Conservation (phyloP, 768 basidiomycete genomes). For the Mycena alexandri region DNA sequence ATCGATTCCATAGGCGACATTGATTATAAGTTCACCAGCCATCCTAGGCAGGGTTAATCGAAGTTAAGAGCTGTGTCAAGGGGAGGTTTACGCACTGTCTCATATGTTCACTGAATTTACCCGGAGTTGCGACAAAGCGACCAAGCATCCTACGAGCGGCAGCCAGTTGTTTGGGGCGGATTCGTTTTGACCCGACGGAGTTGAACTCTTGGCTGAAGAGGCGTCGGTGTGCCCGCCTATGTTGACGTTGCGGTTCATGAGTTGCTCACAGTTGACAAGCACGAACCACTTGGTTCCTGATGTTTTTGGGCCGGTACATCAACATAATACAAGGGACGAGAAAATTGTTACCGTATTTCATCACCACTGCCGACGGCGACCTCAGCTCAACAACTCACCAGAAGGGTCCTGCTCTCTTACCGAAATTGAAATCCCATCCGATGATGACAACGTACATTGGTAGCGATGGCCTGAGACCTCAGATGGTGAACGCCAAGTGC, state of each 20-base stretch:
- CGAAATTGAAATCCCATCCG: slow-evolving; percentile 14
- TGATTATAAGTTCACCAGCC: slow-evolving; percentile 35
- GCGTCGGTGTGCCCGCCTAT: slow-evolving; percentile 38
- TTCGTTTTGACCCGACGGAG: slow-evolving; percentile 28
- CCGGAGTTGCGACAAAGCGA: slow-evolving; percentile 31
- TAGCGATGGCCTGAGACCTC: background rate
- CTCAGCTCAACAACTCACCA: background rate
- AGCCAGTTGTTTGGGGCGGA: slow-evolving; percentile 35
- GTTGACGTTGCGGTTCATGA: too few relatives aligned
- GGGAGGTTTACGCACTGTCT: slow-evolving; percentile 33
- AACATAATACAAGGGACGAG: background rate
- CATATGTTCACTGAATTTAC: slow-evolving; percentile 35
- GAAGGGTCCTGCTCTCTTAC: background rate
- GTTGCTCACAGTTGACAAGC: background rate
- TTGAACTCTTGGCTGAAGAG: slow-evolving; percentile 41
- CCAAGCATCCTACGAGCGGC: slow-evolving; percentile 38
- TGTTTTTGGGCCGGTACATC: slow-evolving; percentile 25
- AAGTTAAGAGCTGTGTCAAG: background rate
- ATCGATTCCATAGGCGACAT: slow-evolving; percentile 45
- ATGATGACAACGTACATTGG: slow-evolving; percentile 14
- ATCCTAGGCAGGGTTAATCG: slow-evolving; percentile 32
- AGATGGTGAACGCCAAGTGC: too few relatives aligned
- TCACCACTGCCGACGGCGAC: slow-evolving; percentile 19
- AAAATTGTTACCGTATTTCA: slow-evolving; percentile 23
- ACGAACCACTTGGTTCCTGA: slow-evolving; percentile 13